A percentile compares a stretch with the other conserved stretches of the same genome.
These are phyloP conservation scores for Avena atlantica DNA, from an alignment of 176 grass and related monocot genomes.

Conservation along the genomic window DNA sequence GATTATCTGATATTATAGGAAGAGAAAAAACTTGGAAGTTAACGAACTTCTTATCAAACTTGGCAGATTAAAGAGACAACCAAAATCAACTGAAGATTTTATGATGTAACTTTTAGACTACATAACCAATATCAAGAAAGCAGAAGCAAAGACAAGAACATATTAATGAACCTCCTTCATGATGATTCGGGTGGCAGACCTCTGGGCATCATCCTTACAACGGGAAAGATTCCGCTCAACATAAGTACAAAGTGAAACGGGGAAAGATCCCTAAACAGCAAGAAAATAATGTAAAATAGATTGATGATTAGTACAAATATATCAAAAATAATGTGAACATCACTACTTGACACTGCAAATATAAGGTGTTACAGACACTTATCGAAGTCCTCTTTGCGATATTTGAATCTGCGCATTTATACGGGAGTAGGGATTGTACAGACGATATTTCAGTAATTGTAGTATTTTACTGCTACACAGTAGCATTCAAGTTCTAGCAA, in stretches of 20 bases:
- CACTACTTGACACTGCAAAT: not conserved
- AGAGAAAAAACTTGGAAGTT: conserved; percentile 30
- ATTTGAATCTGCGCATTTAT: conserved; percentile 11
- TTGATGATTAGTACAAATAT: conserved; percentile 24
- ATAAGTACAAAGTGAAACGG: conserved; percentile 80
- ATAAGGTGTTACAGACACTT: conserved; percentile 23
- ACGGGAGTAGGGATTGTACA: not conserved
- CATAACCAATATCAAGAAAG: conserved; percentile 15
- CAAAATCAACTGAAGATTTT: conserved; percentile 31
- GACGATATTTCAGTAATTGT: conserved; percentile 18
- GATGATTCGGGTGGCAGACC: conserved; percentile 59
- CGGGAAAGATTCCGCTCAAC: conserved; percentile 75
- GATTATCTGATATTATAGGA: conserved; percentile 61
- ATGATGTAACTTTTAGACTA: not conserved
- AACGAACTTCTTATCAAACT: conserved; percentile 29
- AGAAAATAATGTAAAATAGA: conserved; percentile 34
- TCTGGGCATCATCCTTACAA: conserved; percentile 88
- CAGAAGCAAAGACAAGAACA: conserved; percentile 30
- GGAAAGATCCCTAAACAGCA: conserved; percentile 64
- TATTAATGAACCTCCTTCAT: conserved; percentile 77
- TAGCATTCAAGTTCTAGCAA: conserved; percentile 16
- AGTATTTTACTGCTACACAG: not conserved
- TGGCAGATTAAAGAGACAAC: conserved; percentile 3
- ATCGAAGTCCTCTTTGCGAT: conserved; percentile 1
- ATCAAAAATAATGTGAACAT: conserved; percentile 1